Conservation (phyloP, 768 basidiomycete genomes). For the Amanita rimosa region DNA sequence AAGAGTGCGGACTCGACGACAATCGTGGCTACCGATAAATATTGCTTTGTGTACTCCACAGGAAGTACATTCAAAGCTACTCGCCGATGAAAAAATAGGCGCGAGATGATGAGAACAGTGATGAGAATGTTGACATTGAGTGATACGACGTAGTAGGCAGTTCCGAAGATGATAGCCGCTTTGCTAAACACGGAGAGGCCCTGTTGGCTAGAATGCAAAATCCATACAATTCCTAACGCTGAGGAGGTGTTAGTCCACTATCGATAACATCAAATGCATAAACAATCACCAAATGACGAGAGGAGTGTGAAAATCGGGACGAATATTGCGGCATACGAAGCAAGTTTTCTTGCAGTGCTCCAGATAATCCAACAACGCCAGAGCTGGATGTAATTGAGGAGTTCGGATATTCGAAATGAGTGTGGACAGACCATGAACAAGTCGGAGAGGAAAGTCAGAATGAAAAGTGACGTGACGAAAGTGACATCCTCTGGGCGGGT, state of each 20-base stretch:
- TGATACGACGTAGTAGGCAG: slow-evolving; percentile 19
- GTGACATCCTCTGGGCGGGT: slow-evolving; percentile 29
- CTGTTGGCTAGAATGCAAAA: slow-evolving; percentile 20
- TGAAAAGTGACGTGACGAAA: slow-evolving; percentile 30
- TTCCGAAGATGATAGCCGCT: slow-evolving; percentile 16
- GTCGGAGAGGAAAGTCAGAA: slow-evolving; percentile 30
- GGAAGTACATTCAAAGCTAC: slow-evolving; percentile 16
- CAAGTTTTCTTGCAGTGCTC: slow-evolving; percentile 15
- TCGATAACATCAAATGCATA: background rate
- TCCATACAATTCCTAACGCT: slow-evolving; percentile 25
- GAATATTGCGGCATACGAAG: slow-evolving; percentile 15
- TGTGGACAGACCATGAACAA: slow-evolving; percentile 19
- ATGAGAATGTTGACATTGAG: slow-evolving; percentile 20
- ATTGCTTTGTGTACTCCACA: slow-evolving; percentile 17
- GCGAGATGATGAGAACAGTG: slow-evolving; percentile 18
- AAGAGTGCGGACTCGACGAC: slow-evolving; percentile 26
- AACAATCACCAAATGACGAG: slow-evolving; percentile 13
- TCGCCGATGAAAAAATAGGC: slow-evolving; percentile 18
- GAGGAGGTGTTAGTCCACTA: background rate
- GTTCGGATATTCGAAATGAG: background rate
- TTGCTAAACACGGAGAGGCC: slow-evolving; percentile 18
- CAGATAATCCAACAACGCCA: slow-evolving; percentile 33
- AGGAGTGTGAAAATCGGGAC: slow-evolving; percentile 20
- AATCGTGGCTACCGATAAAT: slow-evolving; percentile 19
- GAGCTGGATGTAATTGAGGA: slow-evolving; percentile 13